These are phyloP conservation scores for Globisporangium cederbergense DNA, from an alignment of 352 stramenopile species.

Conservation along the genomic window DNA sequence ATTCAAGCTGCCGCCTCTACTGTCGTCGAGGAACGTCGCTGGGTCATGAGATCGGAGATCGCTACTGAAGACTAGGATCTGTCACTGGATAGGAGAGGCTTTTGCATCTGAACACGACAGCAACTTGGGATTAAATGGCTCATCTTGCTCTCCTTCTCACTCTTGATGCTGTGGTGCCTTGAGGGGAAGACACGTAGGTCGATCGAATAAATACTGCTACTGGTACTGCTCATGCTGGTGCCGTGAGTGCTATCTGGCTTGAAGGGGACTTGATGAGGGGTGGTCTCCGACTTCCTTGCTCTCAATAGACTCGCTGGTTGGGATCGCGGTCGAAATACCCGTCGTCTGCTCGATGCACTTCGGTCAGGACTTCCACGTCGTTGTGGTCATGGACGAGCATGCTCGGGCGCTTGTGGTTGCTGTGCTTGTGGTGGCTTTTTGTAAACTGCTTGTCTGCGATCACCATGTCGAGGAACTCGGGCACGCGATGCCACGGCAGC, in stretches of 20 bases:
- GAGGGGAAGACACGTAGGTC: background rate
- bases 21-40: constrained; percentile 1
- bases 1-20: constrained; percentile 39
- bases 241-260: background rate
- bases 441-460: background rate
- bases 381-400: constrained; percentile 4
- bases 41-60: background rate
- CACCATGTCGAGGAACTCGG: constrained; percentile 3
- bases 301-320: constrained; percentile 7
- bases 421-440: background rate
- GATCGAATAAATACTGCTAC: constrained; percentile 9
- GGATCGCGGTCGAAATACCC: background rate
- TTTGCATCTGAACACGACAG: background rate
- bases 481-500: constrained; percentile 40
- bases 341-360: constrained; percentile 4
- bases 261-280: background rate
- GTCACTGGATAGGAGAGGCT: background rate
- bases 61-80: background rate
- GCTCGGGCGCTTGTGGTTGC: constrained; percentile 9
- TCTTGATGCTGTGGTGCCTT: background rate
- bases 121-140: background rate
- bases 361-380: constrained; percentile 9
- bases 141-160: constrained; percentile 3
- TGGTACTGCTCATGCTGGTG: background rate
- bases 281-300: constrained; percentile 1